These are phyloP conservation scores for Calycina herbarum DNA, from an alignment of 2,329 filamentous ascomycete species.

Conservation along the genomic window DNA sequence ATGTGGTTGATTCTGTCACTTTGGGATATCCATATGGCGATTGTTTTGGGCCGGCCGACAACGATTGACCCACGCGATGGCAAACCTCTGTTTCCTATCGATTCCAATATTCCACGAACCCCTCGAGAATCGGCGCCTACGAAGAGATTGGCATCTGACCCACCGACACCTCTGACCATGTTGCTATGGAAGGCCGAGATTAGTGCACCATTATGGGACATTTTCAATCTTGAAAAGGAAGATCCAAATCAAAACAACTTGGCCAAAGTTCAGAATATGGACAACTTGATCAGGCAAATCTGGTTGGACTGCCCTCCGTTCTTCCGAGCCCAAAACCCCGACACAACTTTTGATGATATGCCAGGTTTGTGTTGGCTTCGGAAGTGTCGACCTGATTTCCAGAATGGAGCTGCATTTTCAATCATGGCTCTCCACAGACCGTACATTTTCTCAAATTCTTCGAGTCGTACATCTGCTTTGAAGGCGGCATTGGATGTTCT, in stretches of 20 bases:
- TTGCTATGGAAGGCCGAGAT: conserved; percentile 52
- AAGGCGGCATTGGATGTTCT: conserved; percentile 57
- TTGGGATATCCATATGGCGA: conserved; percentile 43
- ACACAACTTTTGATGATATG: conserved; percentile 56
- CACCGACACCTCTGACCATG: conserved; percentile 57
- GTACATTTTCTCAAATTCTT: conserved; percentile 58
- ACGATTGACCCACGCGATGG: conserved; percentile 52
- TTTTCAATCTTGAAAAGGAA: conserved; percentile 53
- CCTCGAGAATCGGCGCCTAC: conserved; percentile 50
- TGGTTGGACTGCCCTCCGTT: conserved; percentile 51
- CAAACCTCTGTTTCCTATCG: conserved; percentile 52
- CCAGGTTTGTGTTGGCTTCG: conserved; percentile 55
- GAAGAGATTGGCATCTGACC: conserved; percentile 46
- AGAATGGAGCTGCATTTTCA: conserved; percentile 50
- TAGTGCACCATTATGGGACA: conserved; percentile 50
- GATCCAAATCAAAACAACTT: conserved; percentile 56
- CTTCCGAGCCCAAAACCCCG: conserved; percentile 56
- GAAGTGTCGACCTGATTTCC: conserved; percentile 49
- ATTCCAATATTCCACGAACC: conserved; percentile 50
- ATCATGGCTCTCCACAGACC: conserved; percentile 61
- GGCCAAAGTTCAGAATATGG: conserved; percentile 53
- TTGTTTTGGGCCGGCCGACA: conserved; percentile 41
- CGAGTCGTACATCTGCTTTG: conserved; percentile 56
- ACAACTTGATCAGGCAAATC: conserved; percentile 50
- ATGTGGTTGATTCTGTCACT: conserved; percentile 56